Evolutionary conservation across 2,329 filamentous ascomycete genomes (phyloP).

Genomic region (Basipetospora chlamydospora): DNA sequence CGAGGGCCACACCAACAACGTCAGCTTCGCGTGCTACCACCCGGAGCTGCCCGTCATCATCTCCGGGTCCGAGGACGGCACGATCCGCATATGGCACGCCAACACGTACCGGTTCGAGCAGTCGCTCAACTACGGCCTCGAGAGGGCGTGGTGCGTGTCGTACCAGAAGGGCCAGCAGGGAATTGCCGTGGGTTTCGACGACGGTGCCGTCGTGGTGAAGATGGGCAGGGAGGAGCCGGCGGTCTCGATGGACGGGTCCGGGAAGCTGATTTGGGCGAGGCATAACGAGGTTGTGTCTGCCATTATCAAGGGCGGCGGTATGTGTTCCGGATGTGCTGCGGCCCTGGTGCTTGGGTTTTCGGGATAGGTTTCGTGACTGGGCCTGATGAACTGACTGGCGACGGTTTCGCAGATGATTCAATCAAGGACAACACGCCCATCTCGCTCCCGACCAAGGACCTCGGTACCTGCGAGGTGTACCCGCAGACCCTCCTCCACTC

Average conservation of each 20-base stretch:
- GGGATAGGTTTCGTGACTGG: no score
- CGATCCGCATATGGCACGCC: slow-evolving; percentile 96
- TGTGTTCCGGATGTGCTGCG: no score
- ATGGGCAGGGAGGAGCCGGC: slow-evolving; percentile 95
- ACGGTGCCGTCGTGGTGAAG: slow-evolving; percentile 94
- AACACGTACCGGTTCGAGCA: slow-evolving; percentile 96
- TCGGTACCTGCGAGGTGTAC: slow-evolving; percentile 93
- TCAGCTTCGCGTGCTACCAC: slow-evolving; percentile 96
- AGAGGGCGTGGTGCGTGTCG: slow-evolving; percentile 93
- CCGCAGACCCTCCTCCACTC: slow-evolving; percentile 89
- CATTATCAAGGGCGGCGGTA: slow-evolving; percentile 76
- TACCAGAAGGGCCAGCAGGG: slow-evolving; percentile 93
- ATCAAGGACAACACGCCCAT: slow-evolving; percentile 85
- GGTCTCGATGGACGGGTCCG: slow-evolving; percentile 90
- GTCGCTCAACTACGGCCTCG: slow-evolving; percentile 86
- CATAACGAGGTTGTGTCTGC: slow-evolving; percentile 92
- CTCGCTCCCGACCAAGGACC: slow-evolving; percentile 77
- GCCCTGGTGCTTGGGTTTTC: no score
- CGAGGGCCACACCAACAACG: slow-evolving; percentile 94
- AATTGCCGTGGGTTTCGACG: slow-evolving; percentile 90
- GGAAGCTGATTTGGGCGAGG: slow-evolving; percentile 90
- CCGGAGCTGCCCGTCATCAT: slow-evolving; percentile 94
- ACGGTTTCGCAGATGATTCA: no score
- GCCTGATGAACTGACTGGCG: no score
- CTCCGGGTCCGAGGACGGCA: slow-evolving; percentile 93